Evolutionary conservation across 192 early-diverging fungal species (phyloP).

Genomic region (Coemansia sp.): DNA sequence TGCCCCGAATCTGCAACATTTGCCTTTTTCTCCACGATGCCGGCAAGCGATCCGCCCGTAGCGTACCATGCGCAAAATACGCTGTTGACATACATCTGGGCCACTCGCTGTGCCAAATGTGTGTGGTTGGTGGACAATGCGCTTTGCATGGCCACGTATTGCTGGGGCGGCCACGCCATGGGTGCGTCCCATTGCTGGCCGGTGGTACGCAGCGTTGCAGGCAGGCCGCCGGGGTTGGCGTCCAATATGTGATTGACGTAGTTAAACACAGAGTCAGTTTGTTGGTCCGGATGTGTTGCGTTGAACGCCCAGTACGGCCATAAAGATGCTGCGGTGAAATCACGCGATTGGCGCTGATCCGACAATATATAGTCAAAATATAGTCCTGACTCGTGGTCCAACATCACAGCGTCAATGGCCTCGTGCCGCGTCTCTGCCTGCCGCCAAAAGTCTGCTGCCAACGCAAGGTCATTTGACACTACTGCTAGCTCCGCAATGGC

Average conservation of each 20-base stretch:
- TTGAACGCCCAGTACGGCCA: slow-evolving; percentile 68
- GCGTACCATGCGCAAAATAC: slow-evolving; percentile 70
- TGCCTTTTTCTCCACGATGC: slow-evolving; percentile 41
- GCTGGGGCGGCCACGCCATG: slow-evolving; percentile 68
- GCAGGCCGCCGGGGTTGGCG: slow-evolving; percentile 61
- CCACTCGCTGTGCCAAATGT: slow-evolving; percentile 31
- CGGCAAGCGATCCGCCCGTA: slow-evolving; percentile 64
- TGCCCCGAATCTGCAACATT: slow-evolving; percentile 58
- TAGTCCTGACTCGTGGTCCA: slow-evolving; percentile 42
- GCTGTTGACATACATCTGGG: slow-evolving; percentile 56
- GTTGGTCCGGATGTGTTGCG: slow-evolving; percentile 8
- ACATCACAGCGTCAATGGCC: slow-evolving; percentile 59
- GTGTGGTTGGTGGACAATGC: slow-evolving; percentile 28
- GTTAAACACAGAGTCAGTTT: slow-evolving; percentile 45
- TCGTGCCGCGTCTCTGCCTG: slow-evolving; percentile 38
- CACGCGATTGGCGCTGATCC: slow-evolving; percentile 17
- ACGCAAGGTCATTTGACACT: background rate
- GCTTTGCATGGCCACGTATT: slow-evolving; percentile 58
- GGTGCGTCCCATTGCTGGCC: slow-evolving; percentile 77
- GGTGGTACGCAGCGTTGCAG: slow-evolving; percentile 58
- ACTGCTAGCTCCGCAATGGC: slow-evolving; percentile 11
- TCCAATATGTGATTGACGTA: slow-evolving; percentile 26
- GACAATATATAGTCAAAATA: slow-evolving; percentile 64
- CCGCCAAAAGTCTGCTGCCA: slow-evolving; percentile 5
- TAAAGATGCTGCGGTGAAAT: slow-evolving; percentile 54